phyloP scores from a whole-genome alignment of 164 flowering plant genomes.

The Platanus orientalis region DNA sequence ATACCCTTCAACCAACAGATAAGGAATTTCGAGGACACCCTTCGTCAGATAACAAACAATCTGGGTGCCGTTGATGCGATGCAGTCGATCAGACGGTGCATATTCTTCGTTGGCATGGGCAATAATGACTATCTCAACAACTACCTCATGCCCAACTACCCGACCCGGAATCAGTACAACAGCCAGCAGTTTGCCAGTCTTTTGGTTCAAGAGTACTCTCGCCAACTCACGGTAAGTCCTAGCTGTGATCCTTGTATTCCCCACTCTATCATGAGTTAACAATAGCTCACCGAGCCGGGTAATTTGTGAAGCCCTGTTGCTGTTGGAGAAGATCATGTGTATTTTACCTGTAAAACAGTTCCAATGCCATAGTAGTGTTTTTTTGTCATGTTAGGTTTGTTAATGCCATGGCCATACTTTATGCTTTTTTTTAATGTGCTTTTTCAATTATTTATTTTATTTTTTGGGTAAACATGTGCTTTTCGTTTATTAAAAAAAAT shows the following conservation, averaged over 20 bases:
- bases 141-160: conserved; percentile 87
- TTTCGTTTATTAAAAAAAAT: no score
- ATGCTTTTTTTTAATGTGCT: no score
- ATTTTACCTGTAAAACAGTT: no score
- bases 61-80: conserved; percentile 56
- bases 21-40: conserved; percentile 62
- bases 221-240: conserved; percentile 50
- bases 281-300: not conserved
- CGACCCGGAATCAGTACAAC: conserved; percentile 60
- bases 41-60: conserved; percentile 59
- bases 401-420: no score
- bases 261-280: no score
- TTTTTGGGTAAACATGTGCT: no score
- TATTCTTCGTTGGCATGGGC: conserved; percentile 95
- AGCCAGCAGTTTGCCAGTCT: conserved; percentile 60
- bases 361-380: no score
- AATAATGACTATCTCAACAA: conserved; percentile 99
- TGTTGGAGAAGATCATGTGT: no score
- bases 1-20: conserved; percentile 88
- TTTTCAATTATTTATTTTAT: no score
- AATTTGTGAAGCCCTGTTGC: no score
- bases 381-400: no score
- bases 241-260: no score
- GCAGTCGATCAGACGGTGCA: conserved; percentile 33
- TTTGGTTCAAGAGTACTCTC: conserved; percentile 52